phyloP scores from a whole-genome alignment of 805 yeast genomes.

The Debaryomyces prosopidis region DNA sequence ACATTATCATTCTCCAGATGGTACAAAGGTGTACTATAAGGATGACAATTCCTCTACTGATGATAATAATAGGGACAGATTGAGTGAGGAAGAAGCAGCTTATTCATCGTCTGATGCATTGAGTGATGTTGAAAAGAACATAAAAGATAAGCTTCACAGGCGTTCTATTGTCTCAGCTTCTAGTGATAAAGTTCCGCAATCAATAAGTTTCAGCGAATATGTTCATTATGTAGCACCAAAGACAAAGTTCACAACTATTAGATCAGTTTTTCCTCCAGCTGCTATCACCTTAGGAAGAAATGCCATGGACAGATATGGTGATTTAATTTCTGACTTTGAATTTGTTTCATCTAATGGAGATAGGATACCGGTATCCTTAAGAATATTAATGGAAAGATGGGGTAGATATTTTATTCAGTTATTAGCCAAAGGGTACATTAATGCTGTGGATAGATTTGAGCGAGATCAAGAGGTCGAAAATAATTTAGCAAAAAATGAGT shows the following conservation, averaged over 20 bases:
- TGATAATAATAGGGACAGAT: slow-evolving; percentile 6
- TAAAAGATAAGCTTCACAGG: background rate
- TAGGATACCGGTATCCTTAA: slow-evolving; percentile 60
- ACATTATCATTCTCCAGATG: slow-evolving; percentile 19
- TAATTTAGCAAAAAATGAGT: background rate
- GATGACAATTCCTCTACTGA: slow-evolving; percentile 12
- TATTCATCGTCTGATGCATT: slow-evolving; percentile 5
- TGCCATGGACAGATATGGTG: slow-evolving; percentile 68
- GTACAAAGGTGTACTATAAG: slow-evolving; percentile 7
- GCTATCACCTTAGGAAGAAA: slow-evolving; percentile 78
- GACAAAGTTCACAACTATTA: slow-evolving; percentile 60
- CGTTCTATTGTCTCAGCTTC: slow-evolving; percentile 6
- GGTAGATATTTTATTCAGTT: slow-evolving; percentile 67
- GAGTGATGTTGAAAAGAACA: slow-evolving; percentile 8
- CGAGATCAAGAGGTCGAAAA: slow-evolving; percentile 14
- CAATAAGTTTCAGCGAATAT: slow-evolving; percentile 62
- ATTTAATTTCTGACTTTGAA: slow-evolving; percentile 68
- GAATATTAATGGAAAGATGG: slow-evolving; percentile 71
- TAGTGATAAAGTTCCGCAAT: slow-evolving; percentile 22
- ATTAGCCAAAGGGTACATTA: slow-evolving; percentile 62
- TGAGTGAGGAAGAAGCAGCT: slow-evolving; percentile 7
- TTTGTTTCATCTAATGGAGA: slow-evolving; percentile 70
- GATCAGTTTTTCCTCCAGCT: slow-evolving; percentile 72
- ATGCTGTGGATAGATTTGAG: slow-evolving; percentile 49
- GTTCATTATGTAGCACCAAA: slow-evolving; percentile 77